phyloP scores from a whole-genome alignment of 306 rosid species.

The Cucurbita pepo region DNA sequence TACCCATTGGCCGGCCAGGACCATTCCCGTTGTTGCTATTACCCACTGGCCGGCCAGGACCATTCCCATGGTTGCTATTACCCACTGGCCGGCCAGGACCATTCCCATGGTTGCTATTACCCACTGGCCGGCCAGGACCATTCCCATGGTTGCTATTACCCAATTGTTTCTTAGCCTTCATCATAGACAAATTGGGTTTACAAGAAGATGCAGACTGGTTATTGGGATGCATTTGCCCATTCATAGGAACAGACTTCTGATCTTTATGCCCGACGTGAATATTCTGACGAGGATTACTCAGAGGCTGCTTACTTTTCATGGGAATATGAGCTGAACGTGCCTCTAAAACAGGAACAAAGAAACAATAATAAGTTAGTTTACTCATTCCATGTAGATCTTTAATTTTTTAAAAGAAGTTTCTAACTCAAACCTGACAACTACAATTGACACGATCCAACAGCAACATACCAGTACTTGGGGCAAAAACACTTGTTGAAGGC shows the following conservation, averaged over 20 bases:
- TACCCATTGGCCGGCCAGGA: neutral
- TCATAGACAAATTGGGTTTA: constrained; percentile 17
- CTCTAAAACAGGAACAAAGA: constrained; percentile 58
- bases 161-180: constrained; percentile 50
- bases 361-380: constrained; percentile 43
- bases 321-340: constrained; percentile 34
- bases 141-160: constrained; percentile 24
- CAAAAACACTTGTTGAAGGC: constrained; percentile 18
- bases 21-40: neutral
- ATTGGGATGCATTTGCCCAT: constrained; percentile 31
- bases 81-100: constrained; percentile 53
- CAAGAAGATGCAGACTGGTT: constrained; percentile 30
- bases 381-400: constrained; percentile 24
- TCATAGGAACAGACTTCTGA: constrained; percentile 22
- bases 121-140: constrained; percentile 56
- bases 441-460: constrained; percentile 9
- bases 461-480: constrained; percentile 39
- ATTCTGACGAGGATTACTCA: constrained; percentile 23
- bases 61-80: neutral
- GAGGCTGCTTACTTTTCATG: constrained; percentile 31
- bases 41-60: neutral
- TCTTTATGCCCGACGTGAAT: constrained; percentile 21
- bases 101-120: constrained; percentile 19
- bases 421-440: neutral
- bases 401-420: constrained; percentile 7